Base-by-base conservation (phyloP, 345 rosid genomes). In the Erodium maritimum region DNA sequence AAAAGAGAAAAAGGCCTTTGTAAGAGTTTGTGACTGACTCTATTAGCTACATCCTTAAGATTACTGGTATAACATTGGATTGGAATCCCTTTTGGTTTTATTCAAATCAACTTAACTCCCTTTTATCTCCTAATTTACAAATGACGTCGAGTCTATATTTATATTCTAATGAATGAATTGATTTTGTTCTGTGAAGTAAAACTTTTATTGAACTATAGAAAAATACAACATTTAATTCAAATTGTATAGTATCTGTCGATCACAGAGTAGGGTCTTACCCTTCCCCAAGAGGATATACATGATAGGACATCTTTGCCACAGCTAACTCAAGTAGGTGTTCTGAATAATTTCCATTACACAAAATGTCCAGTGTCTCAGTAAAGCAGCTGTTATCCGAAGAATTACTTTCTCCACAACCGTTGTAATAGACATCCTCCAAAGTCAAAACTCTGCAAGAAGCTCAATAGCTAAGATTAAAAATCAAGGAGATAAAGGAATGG, bases 231-330 rank as follows among this genome's bases (percentile, higher is more conserved):
- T 0, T 29, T 29, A 29, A 29, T 6, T 29, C 9, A 29, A 24
- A 21, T 19, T n/a, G 12, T 5, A 59, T 12, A 53, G 29, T 11
- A 42, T 3, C 48, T 42, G 12, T 42, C 48, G 12, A 7, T 42
- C 34, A 29, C 5, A n/a, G n/a, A 4, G 37, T 54, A 52, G 56
- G 60, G 62, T 0, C 79, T 58, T 84, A 91, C 97, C 97, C 95
- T 75, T 91, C 90, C 68, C 96, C 97, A 14, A 88, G 79, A 64
- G 91, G 79, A 79, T 83, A 88, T 19, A 74, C 91, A 54, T 80
- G 87, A 73, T 78, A 86, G 42, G 91, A 82, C 97, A 91, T 85
- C 81, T 85, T 85, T 48, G 95, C 90, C 75, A 91, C 71, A 52
- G 95, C 91, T 59, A 88, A 77, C 21, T 87, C 83, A 56, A 91